Conservation (phyloP, 345 rosid genomes). For the Brassica nigra region DNA sequence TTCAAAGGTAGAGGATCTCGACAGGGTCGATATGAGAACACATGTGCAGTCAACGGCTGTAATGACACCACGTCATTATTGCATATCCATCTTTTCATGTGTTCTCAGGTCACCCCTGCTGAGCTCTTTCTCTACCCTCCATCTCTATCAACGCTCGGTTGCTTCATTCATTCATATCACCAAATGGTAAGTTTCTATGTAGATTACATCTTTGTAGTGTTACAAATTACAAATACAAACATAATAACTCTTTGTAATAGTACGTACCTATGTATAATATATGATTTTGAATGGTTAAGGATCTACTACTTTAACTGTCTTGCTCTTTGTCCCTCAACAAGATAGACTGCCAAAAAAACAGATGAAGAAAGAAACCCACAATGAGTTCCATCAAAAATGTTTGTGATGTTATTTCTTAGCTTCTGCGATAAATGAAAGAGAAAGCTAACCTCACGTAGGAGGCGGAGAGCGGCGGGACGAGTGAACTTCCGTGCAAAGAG, state of each 20-base stretch:
- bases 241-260: neutral
- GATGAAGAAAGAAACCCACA: neutral
- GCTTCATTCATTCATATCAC: conserved; percentile 16
- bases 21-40: conserved; percentile 44
- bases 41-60: conserved; percentile 29
- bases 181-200: conserved; percentile 25
- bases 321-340: conserved; percentile 29
- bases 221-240: conserved; percentile 14
- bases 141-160: neutral
- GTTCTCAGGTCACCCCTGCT: conserved; percentile 50
- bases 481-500: conserved; percentile 97
- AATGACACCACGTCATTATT: conserved; percentile 23
- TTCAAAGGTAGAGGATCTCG: conserved; percentile 37
- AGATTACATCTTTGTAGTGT: neutral
- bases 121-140: conserved; percentile 37
- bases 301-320: conserved; percentile 28
- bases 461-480: conserved; percentile 83
- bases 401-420: conserved; percentile 6
- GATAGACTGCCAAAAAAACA: conserved; percentile 35
- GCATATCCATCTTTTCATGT: conserved; percentile 21
- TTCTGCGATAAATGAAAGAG: neutral
- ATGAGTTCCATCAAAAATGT: conserved; percentile 2
- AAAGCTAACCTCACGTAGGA: conserved; percentile 61
- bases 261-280: conserved; percentile 16
- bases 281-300: conserved; percentile 17